Conservation (phyloP, 2,329 filamentous ascomycete species). For the Aspergillus uvarum region DNA sequence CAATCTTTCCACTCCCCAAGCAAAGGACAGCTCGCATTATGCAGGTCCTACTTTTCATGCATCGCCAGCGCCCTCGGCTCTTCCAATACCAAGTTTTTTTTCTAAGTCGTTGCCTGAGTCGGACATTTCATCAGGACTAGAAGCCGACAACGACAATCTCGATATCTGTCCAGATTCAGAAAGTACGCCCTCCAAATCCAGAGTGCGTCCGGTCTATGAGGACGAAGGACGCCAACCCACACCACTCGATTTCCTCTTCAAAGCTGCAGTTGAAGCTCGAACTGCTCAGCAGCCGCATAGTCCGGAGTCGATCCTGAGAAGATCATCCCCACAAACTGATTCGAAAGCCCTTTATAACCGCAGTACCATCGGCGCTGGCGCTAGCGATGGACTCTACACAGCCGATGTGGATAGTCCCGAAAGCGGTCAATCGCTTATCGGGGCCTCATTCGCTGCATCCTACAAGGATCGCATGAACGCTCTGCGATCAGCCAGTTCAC, state of each 20-base stretch:
- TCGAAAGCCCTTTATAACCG: constrained; percentile 41
- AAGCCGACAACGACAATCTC: constrained; percentile 43
- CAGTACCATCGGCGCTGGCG: constrained; percentile 47
- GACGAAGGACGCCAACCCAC: constrained; percentile 59
- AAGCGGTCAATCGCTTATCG: constrained; percentile 55
- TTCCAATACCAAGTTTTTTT: constrained; percentile 88
- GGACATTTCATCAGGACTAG: constrained; percentile 34
- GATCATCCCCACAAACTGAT: constrained; percentile 53
- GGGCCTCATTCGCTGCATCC: constrained; percentile 65
- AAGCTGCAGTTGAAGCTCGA: constrained; percentile 68
- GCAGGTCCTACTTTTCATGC: constrained; percentile 94
- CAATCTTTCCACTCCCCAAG: constrained; percentile 43
- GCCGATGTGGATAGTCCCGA: constrained; percentile 66
- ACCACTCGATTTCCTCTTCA: constrained; percentile 87
- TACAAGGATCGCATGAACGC: constrained; percentile 49
- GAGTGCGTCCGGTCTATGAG: constrained; percentile 34
- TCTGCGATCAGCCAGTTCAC: constrained; percentile 38
- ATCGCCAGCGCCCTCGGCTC: constrained; percentile 83
- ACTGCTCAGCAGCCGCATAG: constrained; percentile 56
- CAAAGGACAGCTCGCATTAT: constrained; percentile 55
- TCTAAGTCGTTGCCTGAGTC: constrained; percentile 73
- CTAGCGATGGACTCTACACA: constrained; percentile 60
- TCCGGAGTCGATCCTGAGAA: constrained; percentile 40
- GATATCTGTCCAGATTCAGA: constrained; percentile 35
- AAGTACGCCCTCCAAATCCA: constrained; percentile 48